phyloP scores from a whole-genome alignment of 768 basidiomycete genomes.

The Boletellus ananas region DNA sequence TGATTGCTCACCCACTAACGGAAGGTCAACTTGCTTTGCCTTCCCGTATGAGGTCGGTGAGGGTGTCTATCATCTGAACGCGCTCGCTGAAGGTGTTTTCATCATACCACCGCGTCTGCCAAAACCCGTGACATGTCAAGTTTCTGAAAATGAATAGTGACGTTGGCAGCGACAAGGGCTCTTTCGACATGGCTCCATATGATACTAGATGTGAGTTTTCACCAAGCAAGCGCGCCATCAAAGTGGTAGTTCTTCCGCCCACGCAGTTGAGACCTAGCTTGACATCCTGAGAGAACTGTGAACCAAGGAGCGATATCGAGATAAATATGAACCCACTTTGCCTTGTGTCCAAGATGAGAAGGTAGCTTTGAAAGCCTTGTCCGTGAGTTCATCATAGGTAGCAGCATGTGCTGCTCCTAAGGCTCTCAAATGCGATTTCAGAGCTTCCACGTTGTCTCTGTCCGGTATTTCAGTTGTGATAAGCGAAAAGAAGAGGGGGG shows the following conservation, averaged over 20 bases:
- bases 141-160: slow-evolving; percentile 85
- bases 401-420: slow-evolving; percentile 76
- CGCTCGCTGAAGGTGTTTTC: slow-evolving; percentile 47
- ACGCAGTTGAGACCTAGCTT: slow-evolving; percentile 55
- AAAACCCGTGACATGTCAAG: slow-evolving; percentile 71
- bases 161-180: slow-evolving; percentile 72
- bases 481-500: too few relatives aligned
- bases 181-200: slow-evolving; percentile 89
- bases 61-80: slow-evolving; percentile 44
- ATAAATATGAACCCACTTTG: slow-evolving; percentile 39
- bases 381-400: slow-evolving; percentile 70
- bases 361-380: slow-evolving; percentile 49
- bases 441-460: slow-evolving; percentile 50
- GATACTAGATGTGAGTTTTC: slow-evolving; percentile 72
- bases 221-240: slow-evolving; percentile 67
- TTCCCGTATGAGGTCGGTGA: slow-evolving; percentile 51
- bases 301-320: slow-evolving; percentile 6
- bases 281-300: slow-evolving; percentile 30
- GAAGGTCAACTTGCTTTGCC: slow-evolving; percentile 43
- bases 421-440: slow-evolving; percentile 48
- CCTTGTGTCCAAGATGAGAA: slow-evolving; percentile 63
- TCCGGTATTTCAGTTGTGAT: neutral
- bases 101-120: slow-evolving; percentile 72
- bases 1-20: neutral
- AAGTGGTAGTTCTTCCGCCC: slow-evolving; percentile 62